Evolutionary conservation across 2,329 filamentous ascomycete genomes (phyloP), one percentile per base, ranked within the genome.

Genomic region (Fusarium napiforme): DNA sequence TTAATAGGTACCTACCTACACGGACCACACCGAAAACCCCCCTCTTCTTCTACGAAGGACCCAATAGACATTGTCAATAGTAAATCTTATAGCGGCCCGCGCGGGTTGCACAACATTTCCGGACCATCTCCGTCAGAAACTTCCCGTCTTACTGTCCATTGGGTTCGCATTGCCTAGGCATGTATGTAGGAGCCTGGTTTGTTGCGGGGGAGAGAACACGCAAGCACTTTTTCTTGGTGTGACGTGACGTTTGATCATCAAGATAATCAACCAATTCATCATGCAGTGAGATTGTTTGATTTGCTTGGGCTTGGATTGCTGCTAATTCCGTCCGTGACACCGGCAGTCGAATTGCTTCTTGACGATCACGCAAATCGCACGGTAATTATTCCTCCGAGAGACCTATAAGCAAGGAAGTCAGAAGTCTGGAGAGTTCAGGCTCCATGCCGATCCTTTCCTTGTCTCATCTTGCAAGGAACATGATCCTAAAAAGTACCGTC

Each of bases 91-190:
- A 58, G 39, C 50, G 34, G 64, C 26, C 43, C 64, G 32, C 37
- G 43, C 40, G 30, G 67, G 64, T 39, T 47, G 32, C 32, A 30
- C 30, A 60, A 57, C 52, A 72, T 73, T 53, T 56, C 71, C 67
- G 71, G 50, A 26, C 67, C 64, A 72, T 74, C 52, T 50, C 67
- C 67, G 71, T 72, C 57, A 28, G 40, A 74, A 74, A 67, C 57
- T 56, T 60, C 43, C 62, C 67, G 72, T 74, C 64, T 69, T 64
- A 66, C 71, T 53, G 61, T 64, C 60, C 69, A 72, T 60, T 65
- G n/a, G 50, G 30, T 55, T 69, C 64, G 49, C 49, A 36, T 36
- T 52, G 18, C 32, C n/a, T 37, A 34, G 26, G 26, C 32, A 49
- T 18, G 43, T 14, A 36, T 36, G 16, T 19, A 37, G 36, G 36